A percentile compares a stretch with the other conserved stretches of the same genome.
These are phyloP conservation scores for Blastobotrys persicus DNA, from an alignment of 1,139 yeast species.

Conservation along the genomic window DNA sequence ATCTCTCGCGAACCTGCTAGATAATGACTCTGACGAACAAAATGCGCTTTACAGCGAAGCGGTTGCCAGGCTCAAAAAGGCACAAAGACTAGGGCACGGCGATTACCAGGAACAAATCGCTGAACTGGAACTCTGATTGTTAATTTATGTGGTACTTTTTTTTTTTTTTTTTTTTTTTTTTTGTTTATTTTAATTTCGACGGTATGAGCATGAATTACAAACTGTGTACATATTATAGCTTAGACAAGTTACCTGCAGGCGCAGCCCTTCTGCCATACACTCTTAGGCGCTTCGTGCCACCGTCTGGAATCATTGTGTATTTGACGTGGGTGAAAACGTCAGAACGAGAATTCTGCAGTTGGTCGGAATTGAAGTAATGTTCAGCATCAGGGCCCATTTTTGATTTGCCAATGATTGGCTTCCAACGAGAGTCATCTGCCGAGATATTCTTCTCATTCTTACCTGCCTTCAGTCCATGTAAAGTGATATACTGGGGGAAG, in stretches of 20 bases:
- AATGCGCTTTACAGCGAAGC: constrained; percentile 55
- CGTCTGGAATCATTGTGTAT: constrained; percentile 87
- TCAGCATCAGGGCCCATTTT: constrained; percentile 80
- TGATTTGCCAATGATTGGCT: constrained; percentile 57
- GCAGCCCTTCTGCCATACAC: constrained; percentile 61
- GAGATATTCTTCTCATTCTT: constrained; percentile 37
- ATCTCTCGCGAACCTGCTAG: constrained; percentile 65
- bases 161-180: neutral
- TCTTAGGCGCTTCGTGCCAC: constrained; percentile 88
- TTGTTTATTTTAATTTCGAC: too few species aligned
- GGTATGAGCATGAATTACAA: too few species aligned
- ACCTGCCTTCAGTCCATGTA: constrained; percentile 48
- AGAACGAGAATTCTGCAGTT: constrained; percentile 18
- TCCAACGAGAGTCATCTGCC: constrained; percentile 54
- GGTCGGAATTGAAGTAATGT: constrained; percentile 50
- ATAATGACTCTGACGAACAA: constrained; percentile 21
- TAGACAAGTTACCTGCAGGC: neutral
- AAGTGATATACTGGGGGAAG: constrained; percentile 73
- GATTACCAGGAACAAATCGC: constrained; percentile 35
- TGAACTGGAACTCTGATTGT: constrained; percentile 25
- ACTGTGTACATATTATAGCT: neutral
- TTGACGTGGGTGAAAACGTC: constrained; percentile 60
- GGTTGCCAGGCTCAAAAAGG: constrained; percentile 38
- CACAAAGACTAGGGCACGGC: constrained; percentile 38
- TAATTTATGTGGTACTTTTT: neutral